Base-by-base conservation (phyloP, 2,329 filamentous ascomycete genomes). In the Raffaelea ambrosiae region DNA sequence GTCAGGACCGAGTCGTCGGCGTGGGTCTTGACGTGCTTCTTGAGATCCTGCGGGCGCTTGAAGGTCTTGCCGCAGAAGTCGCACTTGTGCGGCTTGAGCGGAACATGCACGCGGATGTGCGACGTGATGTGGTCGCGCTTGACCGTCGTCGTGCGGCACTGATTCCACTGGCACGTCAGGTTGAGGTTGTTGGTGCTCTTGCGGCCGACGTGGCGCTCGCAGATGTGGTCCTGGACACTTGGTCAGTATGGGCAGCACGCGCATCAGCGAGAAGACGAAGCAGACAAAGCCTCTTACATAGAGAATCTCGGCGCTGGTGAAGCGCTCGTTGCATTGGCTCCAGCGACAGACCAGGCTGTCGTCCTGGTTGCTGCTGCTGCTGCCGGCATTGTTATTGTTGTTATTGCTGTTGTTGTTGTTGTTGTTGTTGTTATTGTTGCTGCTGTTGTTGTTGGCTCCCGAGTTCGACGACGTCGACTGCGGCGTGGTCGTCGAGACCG, bases 111-210 rank as follows among this genome's bases (percentile, higher is more conserved):
- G 55, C 93, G 88, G 59, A 98, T 96, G 69, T 98, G 93, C 44
- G 93, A 97, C 44, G 93, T 98, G 68, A 98, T 98, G 71, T 98
- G 93, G 61, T 97, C 93, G 60, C 93, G 88, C 77, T 98, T 97
- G 65, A 97, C 91, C 2, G 91, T 97, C 43, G 90, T 96, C 20
- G 91, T 97, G 54, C 89, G 83, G 72, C 93, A 98, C 55, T 84
- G 86, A 59, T 90, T 93, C 93, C 93, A 98, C 65, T 94, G 88
- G 70, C 93, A 98, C 47, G 89, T 96, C 64, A 98, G 70, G 68
- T 93, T 97, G 61, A 98, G 76, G 70, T 98, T 98, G 74, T 97
- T 97, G 63, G 93, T 98, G 72, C 88, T 95, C 76, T 98, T 98
- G 69, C 93, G 88, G 55, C 93, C 93, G 64, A 98, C 90, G 74